Evolutionary conservation across 2,329 filamentous ascomycete species (phyloP).

Genomic region (Westerdykella ornata): DNA sequence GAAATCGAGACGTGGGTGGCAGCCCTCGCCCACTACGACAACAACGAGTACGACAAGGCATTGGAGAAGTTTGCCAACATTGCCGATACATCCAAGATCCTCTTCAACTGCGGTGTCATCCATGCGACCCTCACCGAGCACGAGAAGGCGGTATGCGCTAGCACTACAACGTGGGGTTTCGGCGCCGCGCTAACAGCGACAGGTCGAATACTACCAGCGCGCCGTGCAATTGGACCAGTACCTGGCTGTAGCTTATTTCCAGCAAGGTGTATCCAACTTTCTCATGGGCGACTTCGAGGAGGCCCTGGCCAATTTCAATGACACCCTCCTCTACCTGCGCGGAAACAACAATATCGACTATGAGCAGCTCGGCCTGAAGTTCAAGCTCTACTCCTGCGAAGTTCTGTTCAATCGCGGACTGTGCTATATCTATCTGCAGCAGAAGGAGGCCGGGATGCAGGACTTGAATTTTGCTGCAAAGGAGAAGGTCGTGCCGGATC

Average conservation of each 20-base stretch:
- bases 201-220: slow-evolving; percentile 94
- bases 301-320: slow-evolving; percentile 96
- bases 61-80: slow-evolving; percentile 78
- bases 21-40: slow-evolving; percentile 87
- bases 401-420: slow-evolving; percentile 95
- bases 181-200: slow-evolving; percentile 16
- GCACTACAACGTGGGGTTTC: neutral
- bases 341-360: slow-evolving; percentile 98
- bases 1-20: slow-evolving; percentile 99
- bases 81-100: slow-evolving; percentile 91
- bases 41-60: slow-evolving; percentile 92
- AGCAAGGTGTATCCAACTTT: slow-evolving; percentile 97
- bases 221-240: slow-evolving; percentile 89
- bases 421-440: slow-evolving; percentile 94
- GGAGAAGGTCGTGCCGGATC: slow-evolving; percentile 92
- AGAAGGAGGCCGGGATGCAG: slow-evolving; percentile 82
- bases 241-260: slow-evolving; percentile 94
- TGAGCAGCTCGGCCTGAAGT: slow-evolving; percentile 87
- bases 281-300: slow-evolving; percentile 95
- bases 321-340: slow-evolving; percentile 86
- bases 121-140: slow-evolving; percentile 95
- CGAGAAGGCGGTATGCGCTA: slow-evolving; percentile 72
- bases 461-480: slow-evolving; percentile 86
- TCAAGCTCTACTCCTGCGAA: slow-evolving; percentile 95
- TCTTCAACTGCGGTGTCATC: slow-evolving; percentile 98